phyloP scores from a whole-genome alignment of 163 green algal species.

The Picocystis sp. region DNA sequence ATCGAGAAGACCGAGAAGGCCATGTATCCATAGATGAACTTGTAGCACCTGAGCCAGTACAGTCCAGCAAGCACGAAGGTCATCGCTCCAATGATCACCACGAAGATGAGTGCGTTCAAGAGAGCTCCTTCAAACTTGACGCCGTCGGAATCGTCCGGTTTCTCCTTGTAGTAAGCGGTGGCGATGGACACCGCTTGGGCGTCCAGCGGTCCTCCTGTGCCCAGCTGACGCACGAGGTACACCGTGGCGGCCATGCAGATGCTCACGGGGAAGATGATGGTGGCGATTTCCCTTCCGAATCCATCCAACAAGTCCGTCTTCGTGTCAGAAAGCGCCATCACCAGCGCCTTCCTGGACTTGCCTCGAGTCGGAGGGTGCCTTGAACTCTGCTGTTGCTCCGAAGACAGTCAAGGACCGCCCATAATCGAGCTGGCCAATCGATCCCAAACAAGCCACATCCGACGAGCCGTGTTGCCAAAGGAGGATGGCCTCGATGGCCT shows the following conservation, averaged over 20 bases:
- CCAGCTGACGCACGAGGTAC: slow-evolving; percentile 60
- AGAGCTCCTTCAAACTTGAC: slow-evolving; percentile 70
- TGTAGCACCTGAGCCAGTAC: slow-evolving; percentile 41
- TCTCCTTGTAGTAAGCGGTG: slow-evolving; percentile 52
- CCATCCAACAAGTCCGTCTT: slow-evolving; percentile 11
- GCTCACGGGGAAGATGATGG: slow-evolving; percentile 68
- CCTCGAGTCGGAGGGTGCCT: too few relatives aligned
- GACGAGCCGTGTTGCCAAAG: too few relatives aligned
- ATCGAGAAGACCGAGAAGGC: slow-evolving; percentile 80
- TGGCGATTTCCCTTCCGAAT: slow-evolving; percentile 40
- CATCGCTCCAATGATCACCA: slow-evolving; percentile 58
- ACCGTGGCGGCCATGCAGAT: slow-evolving; percentile 87
- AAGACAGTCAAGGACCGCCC: too few relatives aligned
- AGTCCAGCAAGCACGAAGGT: slow-evolving; percentile 75
- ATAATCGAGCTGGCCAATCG: too few relatives aligned
- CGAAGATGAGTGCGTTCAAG: slow-evolving; percentile 84
- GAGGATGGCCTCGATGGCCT: too few relatives aligned
- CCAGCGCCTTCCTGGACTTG: too few relatives aligned
- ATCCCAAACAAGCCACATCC: too few relatives aligned
- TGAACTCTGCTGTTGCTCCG: too few relatives aligned
- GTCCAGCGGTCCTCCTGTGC: slow-evolving; percentile 3
- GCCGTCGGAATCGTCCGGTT: slow-evolving; percentile 39
- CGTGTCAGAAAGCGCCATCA: too few relatives aligned
- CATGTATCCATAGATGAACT: slow-evolving; percentile 89
- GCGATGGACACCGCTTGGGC: slow-evolving; percentile 43